Base-by-base conservation (phyloP, 768 basidiomycete species). In the Trichaptum fuscoviolaceum region DNA sequence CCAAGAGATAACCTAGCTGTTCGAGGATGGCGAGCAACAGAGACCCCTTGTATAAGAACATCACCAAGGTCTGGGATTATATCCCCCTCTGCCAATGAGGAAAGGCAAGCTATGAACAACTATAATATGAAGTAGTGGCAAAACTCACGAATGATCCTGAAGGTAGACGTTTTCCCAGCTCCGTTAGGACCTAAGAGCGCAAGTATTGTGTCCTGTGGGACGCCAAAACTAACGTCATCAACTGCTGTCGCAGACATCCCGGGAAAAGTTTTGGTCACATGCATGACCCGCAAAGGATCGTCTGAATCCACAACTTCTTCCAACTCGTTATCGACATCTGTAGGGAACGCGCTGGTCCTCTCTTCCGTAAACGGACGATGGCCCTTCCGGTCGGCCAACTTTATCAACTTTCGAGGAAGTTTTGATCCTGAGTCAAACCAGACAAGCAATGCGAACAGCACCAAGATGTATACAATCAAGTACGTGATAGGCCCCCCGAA, bases 131-230 rank as follows among this genome's bases (percentile, higher is more conserved):
- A 52, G 63, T 7, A 10, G 24, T 27, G 57, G 20, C 24, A 27
- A 25, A 18, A 80, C 88, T 66, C 71, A 89, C 90, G 87, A 67
- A 93, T 92, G 72, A 91, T 83, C 68, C 91, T 90, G 75, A 93
- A 91, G 0, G 87, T 88, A 0, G 92, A 92, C 12, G 90, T 92
- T 75, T 93, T 93, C 0, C 92, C 91, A 9, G 91, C 92, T 7
- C 92, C 92, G 69, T 93, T 93, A 0, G 92, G 92, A 1, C 92
- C 92, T 18, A 93, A 79, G 68, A 93, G 75, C 4, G 88, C 90
- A 69, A 92, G 90, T 20, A 90, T 79, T 62, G 86, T 88, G 60
- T 90, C 83, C 57, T 76, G 77, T 0, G 84, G 75, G 27, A 92
- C 87, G 0, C 86, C 87, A 70, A 92, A 84, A 68, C 84, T 88